Evolutionary conservation across 352 stramenopile genomes (phyloP), one percentile per base, ranked within the genome.

Genomic region (Phytophthora colocasiae): DNA sequence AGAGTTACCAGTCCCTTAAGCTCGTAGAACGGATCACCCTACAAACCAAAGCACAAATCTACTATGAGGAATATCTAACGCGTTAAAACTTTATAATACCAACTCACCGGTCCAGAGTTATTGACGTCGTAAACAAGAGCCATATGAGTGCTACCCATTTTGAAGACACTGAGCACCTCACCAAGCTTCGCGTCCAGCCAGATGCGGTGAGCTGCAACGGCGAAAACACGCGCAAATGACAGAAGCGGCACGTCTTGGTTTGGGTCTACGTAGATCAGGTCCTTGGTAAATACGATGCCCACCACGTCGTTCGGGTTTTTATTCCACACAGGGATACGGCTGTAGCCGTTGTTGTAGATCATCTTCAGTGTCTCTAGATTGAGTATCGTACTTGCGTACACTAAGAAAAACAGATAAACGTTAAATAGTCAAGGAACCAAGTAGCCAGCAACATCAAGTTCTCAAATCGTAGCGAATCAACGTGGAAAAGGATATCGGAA

Each of bases 1-100:
- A 99, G 73, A 4, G 97, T 99, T 34, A 99, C 95, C 26, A 99
- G 89, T 2, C 97, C 98, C 45, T 97, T 97, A 14, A 99, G 82
- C 74, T 98, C 91, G 70, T 99, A 99, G 47, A 96, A 98, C 27
- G 96, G 96, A 76, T 99, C 97, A 32, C 80, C 73, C 69, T 95
- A 17, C 11, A 38, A 29, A 69, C 9, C 1, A 34, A 0, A 63
- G 1, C 6, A 47, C 31, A 54, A 2, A 43, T 51, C 34, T 41
- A 41, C 17, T 17, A 11, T 41, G 36, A 41, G 36, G 12, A 41
- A 17, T 15, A 17, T 32, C 7, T 4, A 48, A 26, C 14, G 3
- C 4, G 11, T 24, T 27, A n/a, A 14, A 22, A 8, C 27, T n/a
- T 34, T 51, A 45, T 24, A n/a, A 26, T 36, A 22, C 26, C 40